Evolutionary conservation across 2,329 filamentous ascomycete species (phyloP), one percentile per base, ranked within the genome.

Genomic region (Paraconiothyrium brasiliense): DNA sequence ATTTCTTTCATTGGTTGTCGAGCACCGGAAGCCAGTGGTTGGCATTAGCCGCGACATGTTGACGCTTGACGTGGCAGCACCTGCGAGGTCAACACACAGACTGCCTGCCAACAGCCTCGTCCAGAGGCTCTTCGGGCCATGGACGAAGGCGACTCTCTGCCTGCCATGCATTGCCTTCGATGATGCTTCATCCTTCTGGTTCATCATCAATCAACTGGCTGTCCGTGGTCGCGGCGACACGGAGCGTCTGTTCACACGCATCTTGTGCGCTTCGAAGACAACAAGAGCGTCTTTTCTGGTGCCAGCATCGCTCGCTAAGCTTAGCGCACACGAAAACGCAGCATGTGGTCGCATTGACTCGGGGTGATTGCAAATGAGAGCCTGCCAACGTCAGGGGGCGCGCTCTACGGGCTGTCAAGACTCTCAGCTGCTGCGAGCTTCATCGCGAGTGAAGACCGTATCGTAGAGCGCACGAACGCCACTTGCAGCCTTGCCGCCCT

Each of bases 31-130:
- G 37, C 51, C 51, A 54, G 27, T 44, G 11, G 51, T 44, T 46
- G 22, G 27, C 11, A 34, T 54, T 46, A 44, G 51, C 51, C 51
- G 51, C 37, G 34, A 14, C 50, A 20, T 30, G 27, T 32, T 24
- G 37, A n/a, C 37, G 24, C 50, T 54, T 54, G 50, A 54, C 51
- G 51, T 54, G 51, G 51, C 51, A 54, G 51, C 16, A 30, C 27
- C 27, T 30, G 27, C 27, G 27, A 30, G 27, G 27, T 16, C 51
- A 44, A 46, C 51, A 46, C 3, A 54, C 51, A 24, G 10, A 37
- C 20, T 7, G 50, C 24, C 16, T 11, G 32, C 49, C n/a, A 20
- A 16, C 49, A 51, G 22, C 16, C n/a, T 22, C 2, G 22, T 41
- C 34, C 10, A n/a, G 20, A 16, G 10, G 27, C 10, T n/a, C 34